Base-by-base conservation (phyloP, 1,139 yeast genomes). In the Hansenula sp. region DNA sequence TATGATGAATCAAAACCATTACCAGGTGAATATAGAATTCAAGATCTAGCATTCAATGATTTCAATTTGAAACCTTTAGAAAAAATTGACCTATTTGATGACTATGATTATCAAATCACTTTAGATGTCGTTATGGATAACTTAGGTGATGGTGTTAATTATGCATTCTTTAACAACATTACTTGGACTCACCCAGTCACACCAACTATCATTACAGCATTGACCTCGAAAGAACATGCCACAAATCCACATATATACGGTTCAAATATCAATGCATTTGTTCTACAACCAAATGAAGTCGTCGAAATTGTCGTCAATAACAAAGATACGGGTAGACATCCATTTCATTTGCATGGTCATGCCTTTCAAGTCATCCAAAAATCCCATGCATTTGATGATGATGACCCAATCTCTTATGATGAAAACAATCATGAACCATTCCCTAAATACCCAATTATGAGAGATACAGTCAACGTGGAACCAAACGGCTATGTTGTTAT, bases 301-400 rank as follows among this genome's bases (percentile, higher is more conserved):
- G 68, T 84, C 45, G 90, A 85, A 55, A 68, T 85, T 47, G 87
- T 84, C 3, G 59, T 85, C 35, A 84, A 85, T 60, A 84, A 84
- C 58, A 72, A 72, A 60, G 94, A 85, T 62, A 76, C 84, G 13
- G 89, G 89, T 48, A 80, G 76, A 61, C 94, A 85, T 66, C 93
- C 93, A 29, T 84, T 85, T 81, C 94, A 85, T 63, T 69, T 85
- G 59, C 94, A 85, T 58, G 93, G 94, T 12, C 94, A 85, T 60
- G 74, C 67, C 46, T 84, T 84, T 72, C 94, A 85, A 66, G 66
- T 81, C 16, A 68, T 84, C 40, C 78, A 74, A 41, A 76, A 88
- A 61, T 81, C 84, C 10, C 71, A 65, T 16, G 74, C 68, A 1
- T 70, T 71, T 42, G 85, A 79, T 19, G 77, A 70, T 40, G 72